Base-by-base conservation (phyloP, 2,329 filamentous ascomycete species). In the Monosporascus ibericus region DNA sequence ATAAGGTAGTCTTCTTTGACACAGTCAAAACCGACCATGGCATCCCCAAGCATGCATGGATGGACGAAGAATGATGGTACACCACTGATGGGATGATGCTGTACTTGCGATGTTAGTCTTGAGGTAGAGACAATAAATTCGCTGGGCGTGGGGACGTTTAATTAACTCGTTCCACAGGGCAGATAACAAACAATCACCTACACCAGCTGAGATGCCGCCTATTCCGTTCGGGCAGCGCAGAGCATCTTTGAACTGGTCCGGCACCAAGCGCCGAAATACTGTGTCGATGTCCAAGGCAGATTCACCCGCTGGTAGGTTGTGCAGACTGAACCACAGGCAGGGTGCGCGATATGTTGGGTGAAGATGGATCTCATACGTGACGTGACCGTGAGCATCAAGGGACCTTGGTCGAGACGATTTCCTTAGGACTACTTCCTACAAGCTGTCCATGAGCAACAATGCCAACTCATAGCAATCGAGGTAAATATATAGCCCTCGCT, bases 1-100 rank as follows among this genome's bases (percentile, higher is more conserved):
- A 90, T 81, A 64, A 97, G 77, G 74, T 97, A 97, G 62, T 85
- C 77, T 63, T 85, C 70, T 67, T 77, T 74, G 65, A 76, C 69
- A 61, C 81, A 84, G 60, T 80, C 72, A 63, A 90, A 84, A 49
- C 74, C 75, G 60, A 76, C 75, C 80, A 97, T 88, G 49, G 88
- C 88, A 58, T 92, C 87, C 52, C 87, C 88, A 8, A 94, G 88
- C 67, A 89, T 83, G 72, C 94, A 97, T 24, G 94, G 92, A 72
- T 99, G 94, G 61, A 97, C 80, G 70, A 96, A 96, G 70, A 92
- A 96, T 48, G 84, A 82, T 40, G 91, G 90, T 53, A 85, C 70
- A 50, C 87, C 87, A 53, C 85, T 89, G 54, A 88, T 71, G 49
- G 94, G 92, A 76, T 97, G 91, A 70, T 95, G 85, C 84, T 92